Evolutionary conservation across 2,329 filamentous ascomycete genomes (phyloP).

Genomic region (Xylariaceae sp.): DNA sequence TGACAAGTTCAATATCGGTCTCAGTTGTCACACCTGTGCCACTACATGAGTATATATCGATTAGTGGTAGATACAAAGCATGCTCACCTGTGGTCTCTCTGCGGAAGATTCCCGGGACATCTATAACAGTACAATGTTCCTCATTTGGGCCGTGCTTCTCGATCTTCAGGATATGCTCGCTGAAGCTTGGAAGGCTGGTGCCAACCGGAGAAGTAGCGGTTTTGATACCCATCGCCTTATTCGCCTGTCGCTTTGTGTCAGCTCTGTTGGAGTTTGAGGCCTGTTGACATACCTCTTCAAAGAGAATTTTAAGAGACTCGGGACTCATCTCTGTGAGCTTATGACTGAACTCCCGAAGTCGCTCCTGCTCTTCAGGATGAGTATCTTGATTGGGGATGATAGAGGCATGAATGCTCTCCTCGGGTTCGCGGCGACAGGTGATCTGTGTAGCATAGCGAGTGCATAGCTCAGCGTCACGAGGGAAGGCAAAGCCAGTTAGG

Average conservation of each 20-base stretch:
- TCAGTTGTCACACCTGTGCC: conserved; percentile 37
- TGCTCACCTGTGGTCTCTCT: conserved; percentile 31
- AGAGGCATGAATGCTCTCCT: conserved; percentile 33
- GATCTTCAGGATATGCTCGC: conserved; percentile 40
- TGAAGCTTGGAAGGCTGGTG: conserved; percentile 32
- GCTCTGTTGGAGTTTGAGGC: neutral
- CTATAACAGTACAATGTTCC: conserved; percentile 48
- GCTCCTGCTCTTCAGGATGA: conserved; percentile 12
- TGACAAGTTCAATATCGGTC: conserved; percentile 39
- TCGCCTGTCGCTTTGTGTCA: conserved; percentile 30
- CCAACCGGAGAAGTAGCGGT: conserved; percentile 8
- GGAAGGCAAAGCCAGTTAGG: conserved; percentile 45
- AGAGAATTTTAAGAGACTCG: conserved; percentile 32
- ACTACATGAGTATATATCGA: too few relatives aligned
- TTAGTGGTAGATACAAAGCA: too few relatives aligned
- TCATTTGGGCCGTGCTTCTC: conserved; percentile 41
- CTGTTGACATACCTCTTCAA: conserved; percentile 32
- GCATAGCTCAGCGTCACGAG: conserved; percentile 39
- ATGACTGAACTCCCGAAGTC: conserved; percentile 25
- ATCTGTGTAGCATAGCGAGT: conserved; percentile 48
- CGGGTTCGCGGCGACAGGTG: conserved; percentile 34
- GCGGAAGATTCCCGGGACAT: conserved; percentile 51
- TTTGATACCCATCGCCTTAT: conserved; percentile 40
- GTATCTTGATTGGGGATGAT: conserved; percentile 34
- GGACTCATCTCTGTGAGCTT: conserved; percentile 19